These are phyloP conservation scores for Pisolithus marmoratus DNA, from an alignment of 768 basidiomycete species.

Conservation along the genomic window DNA sequence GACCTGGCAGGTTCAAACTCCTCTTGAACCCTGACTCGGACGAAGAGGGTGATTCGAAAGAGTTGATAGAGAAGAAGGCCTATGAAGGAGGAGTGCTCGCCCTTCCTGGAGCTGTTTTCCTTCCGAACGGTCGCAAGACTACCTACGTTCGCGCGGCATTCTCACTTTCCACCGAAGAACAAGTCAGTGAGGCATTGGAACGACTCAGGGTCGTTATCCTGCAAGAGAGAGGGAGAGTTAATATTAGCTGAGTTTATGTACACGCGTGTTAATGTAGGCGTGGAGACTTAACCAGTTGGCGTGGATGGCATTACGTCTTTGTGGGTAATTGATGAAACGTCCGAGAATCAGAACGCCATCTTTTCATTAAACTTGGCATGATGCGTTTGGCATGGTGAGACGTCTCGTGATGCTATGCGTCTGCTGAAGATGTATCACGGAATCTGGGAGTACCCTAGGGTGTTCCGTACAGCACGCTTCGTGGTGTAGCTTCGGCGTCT, in stretches of 20 bases:
- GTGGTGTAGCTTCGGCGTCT: no score
- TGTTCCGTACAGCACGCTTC: no score
- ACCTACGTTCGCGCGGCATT: slow-evolving; percentile 81
- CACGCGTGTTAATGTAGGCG: no score
- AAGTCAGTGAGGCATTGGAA: slow-evolving; percentile 69
- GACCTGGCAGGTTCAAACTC: slow-evolving; percentile 59
- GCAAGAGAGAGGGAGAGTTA: slow-evolving; percentile 14
- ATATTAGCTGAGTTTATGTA: neutral
- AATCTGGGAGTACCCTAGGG: no score
- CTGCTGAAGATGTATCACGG: no score
- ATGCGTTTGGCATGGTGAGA: no score
- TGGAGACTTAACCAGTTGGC: no score
- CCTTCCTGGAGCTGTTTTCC: slow-evolving; percentile 79
- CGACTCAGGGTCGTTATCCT: slow-evolving; percentile 45
- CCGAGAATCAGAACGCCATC: no score
- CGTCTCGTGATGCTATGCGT: no score
- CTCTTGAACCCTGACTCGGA: slow-evolving; percentile 32
- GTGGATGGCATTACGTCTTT: no score
- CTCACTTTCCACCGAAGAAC: slow-evolving; percentile 57
- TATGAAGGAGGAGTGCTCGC: slow-evolving; percentile 82
- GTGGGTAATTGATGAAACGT: no score
- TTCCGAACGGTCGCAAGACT: slow-evolving; percentile 64
- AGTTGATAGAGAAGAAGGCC: slow-evolving; percentile 68
- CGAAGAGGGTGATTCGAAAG: slow-evolving; percentile 60
- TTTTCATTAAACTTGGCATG: no score